Evolutionary conservation across 345 rosid genomes (phyloP), one percentile per base, ranked within the genome.

Genomic region (Populus ilicifolia): DNA sequence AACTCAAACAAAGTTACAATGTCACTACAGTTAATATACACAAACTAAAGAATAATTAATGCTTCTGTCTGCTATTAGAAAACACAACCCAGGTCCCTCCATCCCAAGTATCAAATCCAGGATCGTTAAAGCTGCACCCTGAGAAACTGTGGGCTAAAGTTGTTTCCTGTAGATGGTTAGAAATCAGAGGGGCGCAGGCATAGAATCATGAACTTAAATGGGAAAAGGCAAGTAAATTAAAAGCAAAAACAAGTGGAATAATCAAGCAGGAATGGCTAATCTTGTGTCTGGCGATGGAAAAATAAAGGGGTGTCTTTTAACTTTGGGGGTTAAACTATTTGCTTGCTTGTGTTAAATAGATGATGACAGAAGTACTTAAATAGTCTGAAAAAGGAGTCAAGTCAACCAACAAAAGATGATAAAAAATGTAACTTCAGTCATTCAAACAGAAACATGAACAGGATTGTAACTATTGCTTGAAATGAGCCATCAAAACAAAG

Each of bases 401-500:
- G 66, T 46, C 71, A 72, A 21, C 69, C 12, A 72, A 39, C 72
- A 71, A 71, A 83, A 77, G 74, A 71, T 64, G 74, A 63, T 43
- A 64, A 67, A 54, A 61, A 41, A 62, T 79, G 75, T 72, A 76
- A 76, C 72, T 73, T 73, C 72, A 52, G 83, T 73, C 76, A 75
- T 67, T 77, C 77, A 71, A 67, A 35, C 75, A 61, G 78, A 72
- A 63, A 72, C 13, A 38, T 50, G 67, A 67, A 67, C 39, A 39
- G 61, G 12, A 72, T 3, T 25, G 69, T 62, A 35, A 80, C 79
- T 80, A 67, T 77, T 83, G 70, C 80, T 56, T 73, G 78, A 83
- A 64, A 70, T 73, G 81, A 78, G 44, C 29, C 62, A 70, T 83
- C 75, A 56, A 74, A 17, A 61, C 10, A 29, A 71, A 73, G 71